A percentile compares a stretch with the other conserved stretches of the same genome.
Evolutionary conservation across 1,284 basidiomycete species (phyloP).

Genomic region (Exobasidium cylindrosporum): DNA sequence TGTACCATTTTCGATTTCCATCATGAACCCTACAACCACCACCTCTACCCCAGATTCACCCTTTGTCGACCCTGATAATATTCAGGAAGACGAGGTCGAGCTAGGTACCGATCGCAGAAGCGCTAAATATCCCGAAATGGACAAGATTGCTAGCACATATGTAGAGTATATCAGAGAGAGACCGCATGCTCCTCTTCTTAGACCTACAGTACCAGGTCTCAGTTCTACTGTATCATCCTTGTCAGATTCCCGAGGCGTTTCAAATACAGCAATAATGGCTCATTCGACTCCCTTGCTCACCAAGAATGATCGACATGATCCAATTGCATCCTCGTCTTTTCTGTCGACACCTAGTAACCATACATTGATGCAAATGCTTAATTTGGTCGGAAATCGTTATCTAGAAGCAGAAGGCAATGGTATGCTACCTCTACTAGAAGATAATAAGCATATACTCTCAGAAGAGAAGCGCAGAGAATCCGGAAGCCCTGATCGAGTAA

Average conservation of each 20-base stretch:
- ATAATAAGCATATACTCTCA: background rate
- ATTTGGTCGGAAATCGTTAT: slow-evolving; percentile 38
- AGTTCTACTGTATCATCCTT: background rate
- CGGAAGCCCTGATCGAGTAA: too few species aligned
- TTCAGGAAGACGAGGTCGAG: too few species aligned
- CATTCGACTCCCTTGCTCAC: background rate
- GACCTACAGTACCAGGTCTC: background rate
- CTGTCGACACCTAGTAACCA: slow-evolving; percentile 13
- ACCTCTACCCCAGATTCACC: background rate
- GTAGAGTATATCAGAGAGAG: too few species aligned
- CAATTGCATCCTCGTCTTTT: background rate
- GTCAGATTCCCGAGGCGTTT: background rate
- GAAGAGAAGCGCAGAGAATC: too few species aligned
- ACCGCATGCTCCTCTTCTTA: background rate
- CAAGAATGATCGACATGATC: background rate
- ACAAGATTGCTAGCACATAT: too few species aligned
- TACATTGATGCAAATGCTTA: slow-evolving; percentile 47
- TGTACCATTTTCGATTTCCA: background rate
- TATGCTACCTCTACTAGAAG: slow-evolving; percentile 9
- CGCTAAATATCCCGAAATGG: too few species aligned
- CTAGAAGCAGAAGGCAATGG: slow-evolving; percentile 39
- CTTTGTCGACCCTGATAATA: background rate
- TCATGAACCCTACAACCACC: background rate
- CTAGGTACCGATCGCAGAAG: too few species aligned
- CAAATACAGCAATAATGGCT: background rate